phyloP scores from a whole-genome alignment of 768 basidiomycete genomes.

The Termitomyces sp. region DNA sequence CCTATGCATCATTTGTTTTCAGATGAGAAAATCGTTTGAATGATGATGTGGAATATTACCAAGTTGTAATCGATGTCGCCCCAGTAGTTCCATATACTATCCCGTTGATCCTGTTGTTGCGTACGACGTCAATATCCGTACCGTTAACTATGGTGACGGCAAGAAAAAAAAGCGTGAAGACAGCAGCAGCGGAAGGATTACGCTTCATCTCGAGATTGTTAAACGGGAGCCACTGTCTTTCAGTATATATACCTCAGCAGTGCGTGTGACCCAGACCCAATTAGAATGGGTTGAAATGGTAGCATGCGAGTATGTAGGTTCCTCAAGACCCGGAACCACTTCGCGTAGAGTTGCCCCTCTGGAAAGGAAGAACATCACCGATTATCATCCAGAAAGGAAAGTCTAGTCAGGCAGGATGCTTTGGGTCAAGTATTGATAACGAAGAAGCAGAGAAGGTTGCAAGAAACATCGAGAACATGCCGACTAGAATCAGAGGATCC shows the following conservation, averaged over 20 bases:
- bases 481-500: neutral
- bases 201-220: slow-evolving; percentile 4
- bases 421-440: neutral
- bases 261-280: neutral
- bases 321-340: neutral
- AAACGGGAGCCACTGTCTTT: neutral
- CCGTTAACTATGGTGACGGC: neutral
- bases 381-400: neutral
- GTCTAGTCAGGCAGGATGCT: neutral
- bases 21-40: neutral
- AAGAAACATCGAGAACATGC: neutral
- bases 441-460: neutral
- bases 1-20: slow-evolving; percentile 23
- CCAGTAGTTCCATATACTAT: slow-evolving; percentile 35
- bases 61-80: slow-evolving; percentile 34
- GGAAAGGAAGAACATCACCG: neutral
- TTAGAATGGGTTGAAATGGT: neutral
- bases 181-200: neutral
- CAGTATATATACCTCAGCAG: slow-evolving; percentile 6
- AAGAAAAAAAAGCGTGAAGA: neutral
- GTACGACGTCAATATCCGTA: slow-evolving; percentile 24
- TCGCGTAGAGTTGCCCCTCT: neutral
- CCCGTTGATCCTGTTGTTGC: slow-evolving; percentile 29
- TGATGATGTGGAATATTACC: slow-evolving; percentile 20
- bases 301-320: neutral